Evolutionary conservation across 129 eudicot genomes (phyloP), one percentile per base, ranked within the genome.

Genomic region (Flaveria ramosissima): DNA sequence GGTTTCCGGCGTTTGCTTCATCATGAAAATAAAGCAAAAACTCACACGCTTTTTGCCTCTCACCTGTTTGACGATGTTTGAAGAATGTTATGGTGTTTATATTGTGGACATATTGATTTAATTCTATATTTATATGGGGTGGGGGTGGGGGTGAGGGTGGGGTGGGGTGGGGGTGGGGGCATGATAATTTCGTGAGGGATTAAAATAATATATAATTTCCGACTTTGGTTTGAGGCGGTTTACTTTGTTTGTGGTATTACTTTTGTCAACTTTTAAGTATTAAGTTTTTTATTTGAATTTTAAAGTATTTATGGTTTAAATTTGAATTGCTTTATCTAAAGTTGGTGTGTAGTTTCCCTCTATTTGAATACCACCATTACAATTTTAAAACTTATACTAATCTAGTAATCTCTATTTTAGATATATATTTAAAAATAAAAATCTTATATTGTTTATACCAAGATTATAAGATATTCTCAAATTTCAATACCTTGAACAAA

Each of bases 1-100:
- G 75, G 80, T 56, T 63, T 80, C 62, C 23, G 68, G 50, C 23
- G 36, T 53, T 77, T 77, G 81, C 81, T 77, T 77, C 62, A 56
- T 77, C 62, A 56, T 55, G 50, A 42, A 27, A 7, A 45, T 45
- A 77, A 19, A 45, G 24, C 50, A 64, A 65, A 65, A 55, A 45
- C 16, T 43, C 80, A 68, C 76, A 68, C 75, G 64, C 75, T 80
- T 80, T 74, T 14, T 16, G 32, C 80, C 80, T 74, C 76, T 57
- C 43, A 80, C 42, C 80, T 68, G 70, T 64, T 56, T 71, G 2
- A 39, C 6, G 71, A 27, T 72, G 17, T 73, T 42, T 64, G 71
- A 39, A 63, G 43, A 51, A 55, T 55, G 73, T 12, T 52, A 72
- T 41, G 50, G 61, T 59, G 53, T 60, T 27, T 70, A 56, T 78